A percentile compares a stretch with the other conserved stretches of the same genome.
These are phyloP conservation scores for Lachancea lanzarotensis DNA, from an alignment of 805 yeast species.

Conservation along the genomic window DNA sequence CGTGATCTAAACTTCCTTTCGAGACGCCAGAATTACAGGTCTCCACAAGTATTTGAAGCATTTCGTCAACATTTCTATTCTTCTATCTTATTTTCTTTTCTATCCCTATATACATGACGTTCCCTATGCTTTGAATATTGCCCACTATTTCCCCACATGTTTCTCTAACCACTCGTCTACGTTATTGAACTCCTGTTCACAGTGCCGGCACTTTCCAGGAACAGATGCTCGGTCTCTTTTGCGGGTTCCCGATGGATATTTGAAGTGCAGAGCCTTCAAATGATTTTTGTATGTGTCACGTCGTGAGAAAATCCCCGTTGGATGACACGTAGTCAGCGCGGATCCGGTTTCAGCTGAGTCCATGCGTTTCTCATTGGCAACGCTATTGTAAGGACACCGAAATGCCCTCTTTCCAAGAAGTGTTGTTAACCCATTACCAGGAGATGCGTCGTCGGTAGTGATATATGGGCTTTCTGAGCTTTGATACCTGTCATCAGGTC, in stretches of 20 bases:
- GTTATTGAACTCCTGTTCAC: conserved; percentile 56
- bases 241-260: conserved; percentile 80
- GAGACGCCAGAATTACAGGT: too few relatives aligned
- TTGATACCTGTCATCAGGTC: background rate
- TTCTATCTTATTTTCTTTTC: too few relatives aligned
- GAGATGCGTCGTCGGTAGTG: background rate
- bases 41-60: too few relatives aligned
- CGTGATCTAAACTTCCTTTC: too few relatives aligned
- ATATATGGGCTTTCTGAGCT: background rate
- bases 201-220: conserved; percentile 70
- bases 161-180: conserved; percentile 74
- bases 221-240: conserved; percentile 66
- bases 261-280: conserved; percentile 81
- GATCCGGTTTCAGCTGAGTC: conserved; percentile 29
- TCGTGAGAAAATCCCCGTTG: conserved; percentile 77
- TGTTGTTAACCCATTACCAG: background rate
- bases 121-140: conserved; percentile 6
- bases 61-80: too few relatives aligned
- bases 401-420: conserved; percentile 40
- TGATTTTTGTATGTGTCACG: conserved; percentile 92
- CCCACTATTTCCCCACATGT: conserved; percentile 50
- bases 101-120: too few relatives aligned
- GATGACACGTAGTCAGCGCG: conserved; percentile 51
- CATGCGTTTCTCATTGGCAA: conserved; percentile 6
- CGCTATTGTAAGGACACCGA: conserved; percentile 63